Evolutionary conservation across 2,329 filamentous ascomycete genomes (phyloP).

Genomic region (Trichophyton schoenleinii): DNA sequence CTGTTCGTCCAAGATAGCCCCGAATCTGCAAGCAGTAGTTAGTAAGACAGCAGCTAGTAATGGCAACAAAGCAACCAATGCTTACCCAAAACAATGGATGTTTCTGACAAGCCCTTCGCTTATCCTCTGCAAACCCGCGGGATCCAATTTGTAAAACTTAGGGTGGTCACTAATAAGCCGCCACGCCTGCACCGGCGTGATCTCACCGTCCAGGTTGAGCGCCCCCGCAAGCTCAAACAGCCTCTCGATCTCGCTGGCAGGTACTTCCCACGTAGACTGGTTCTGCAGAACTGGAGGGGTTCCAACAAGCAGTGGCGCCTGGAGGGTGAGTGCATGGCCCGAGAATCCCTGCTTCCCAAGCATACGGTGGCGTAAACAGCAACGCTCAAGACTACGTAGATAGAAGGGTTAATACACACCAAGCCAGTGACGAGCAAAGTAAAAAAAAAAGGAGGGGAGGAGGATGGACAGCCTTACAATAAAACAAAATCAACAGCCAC

Average conservation of each 20-base stretch:
- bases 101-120: constrained; percentile 20
- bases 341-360: constrained; percentile 11
- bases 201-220: constrained; percentile 21
- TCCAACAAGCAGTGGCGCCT: constrained; percentile 17
- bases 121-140: constrained; percentile 19
- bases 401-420: neutral
- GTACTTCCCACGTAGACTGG: constrained; percentile 17
- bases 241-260: constrained; percentile 18
- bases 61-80: neutral
- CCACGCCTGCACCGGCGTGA: constrained; percentile 33
- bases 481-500: constrained; percentile 23
- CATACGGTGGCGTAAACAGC: constrained; percentile 18
- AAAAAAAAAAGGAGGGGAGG: neutral
- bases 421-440: neutral
- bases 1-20: constrained; percentile 17
- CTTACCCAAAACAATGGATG: constrained; percentile 31
- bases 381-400: constrained; percentile 17
- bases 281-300: constrained; percentile 14
- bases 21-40: constrained; percentile 13
- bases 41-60: neutral
- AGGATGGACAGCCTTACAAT: constrained; percentile 9
- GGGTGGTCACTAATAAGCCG: constrained; percentile 23
- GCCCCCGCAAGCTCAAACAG: constrained; percentile 17
- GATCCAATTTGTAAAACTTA: constrained; percentile 21
- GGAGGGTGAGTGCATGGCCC: constrained; percentile 21